A percentile compares a stretch with the other conserved stretches of the same genome.
Evolutionary conservation across 345 rosid species (phyloP).

Genomic region (Eucalyptus melliodora): DNA sequence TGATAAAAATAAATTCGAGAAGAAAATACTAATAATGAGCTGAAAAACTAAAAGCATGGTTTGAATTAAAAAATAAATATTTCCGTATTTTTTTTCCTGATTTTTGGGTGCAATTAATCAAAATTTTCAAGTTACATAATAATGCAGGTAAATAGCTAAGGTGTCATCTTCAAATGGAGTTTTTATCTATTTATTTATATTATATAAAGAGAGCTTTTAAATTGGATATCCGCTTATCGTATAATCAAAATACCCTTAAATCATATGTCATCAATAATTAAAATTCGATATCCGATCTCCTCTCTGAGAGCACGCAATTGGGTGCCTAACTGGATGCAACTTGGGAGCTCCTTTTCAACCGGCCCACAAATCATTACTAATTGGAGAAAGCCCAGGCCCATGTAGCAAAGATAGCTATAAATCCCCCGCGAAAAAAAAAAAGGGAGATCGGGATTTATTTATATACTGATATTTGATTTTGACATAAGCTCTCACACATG

Average conservation of each 20-base stretch:
- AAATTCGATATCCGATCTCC: not conserved
- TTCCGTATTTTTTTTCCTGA: not conserved
- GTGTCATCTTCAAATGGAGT: not conserved
- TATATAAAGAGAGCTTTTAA: not conserved
- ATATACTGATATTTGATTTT: not conserved
- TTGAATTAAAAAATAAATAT: not conserved
- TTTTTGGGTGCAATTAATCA: not conserved
- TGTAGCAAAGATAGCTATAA: not conserved
- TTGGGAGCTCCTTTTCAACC: not conserved
- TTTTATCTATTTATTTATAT: no score
- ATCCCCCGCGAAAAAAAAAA: not conserved
- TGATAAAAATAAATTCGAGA: no score
- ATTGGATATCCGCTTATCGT: not conserved
- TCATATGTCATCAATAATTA: not conserved
- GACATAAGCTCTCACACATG: not conserved
- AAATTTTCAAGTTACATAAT: not conserved
- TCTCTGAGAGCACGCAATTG: not conserved
- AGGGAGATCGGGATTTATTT: not conserved
- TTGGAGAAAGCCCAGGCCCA: not conserved
- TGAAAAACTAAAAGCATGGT: no score
- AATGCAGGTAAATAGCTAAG: not conserved
- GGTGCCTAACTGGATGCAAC: not conserved
- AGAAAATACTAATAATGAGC: no score
- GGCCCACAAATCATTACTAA: not conserved
- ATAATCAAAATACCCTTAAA: not conserved